phyloP scores from a whole-genome alignment of 1,139 yeast genomes.

The Ogataea hybrid region DNA sequence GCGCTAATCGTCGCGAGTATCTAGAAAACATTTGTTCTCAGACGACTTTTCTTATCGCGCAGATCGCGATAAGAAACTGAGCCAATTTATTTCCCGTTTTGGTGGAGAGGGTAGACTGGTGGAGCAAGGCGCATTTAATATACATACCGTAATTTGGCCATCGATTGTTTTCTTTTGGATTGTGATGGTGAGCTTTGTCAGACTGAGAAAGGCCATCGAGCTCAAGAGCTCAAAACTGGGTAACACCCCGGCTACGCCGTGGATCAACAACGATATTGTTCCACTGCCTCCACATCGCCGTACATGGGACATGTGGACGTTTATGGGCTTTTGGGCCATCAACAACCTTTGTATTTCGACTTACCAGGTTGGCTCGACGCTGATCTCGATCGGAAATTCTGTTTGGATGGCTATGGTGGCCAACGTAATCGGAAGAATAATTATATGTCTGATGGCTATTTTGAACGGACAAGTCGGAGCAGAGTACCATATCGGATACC shows the following conservation, averaged over 20 bases:
- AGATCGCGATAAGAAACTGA: background rate
- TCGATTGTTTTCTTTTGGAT: background rate
- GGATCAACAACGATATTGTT: conserved; percentile 26
- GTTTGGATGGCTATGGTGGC: conserved; percentile 25
- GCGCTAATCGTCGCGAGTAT: no score
- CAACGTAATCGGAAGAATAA: conserved; percentile 20
- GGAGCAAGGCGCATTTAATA: background rate
- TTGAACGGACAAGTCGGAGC: conserved; percentile 33
- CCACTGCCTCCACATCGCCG: conserved; percentile 29
- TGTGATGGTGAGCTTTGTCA: conserved; percentile 8
- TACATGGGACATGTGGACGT: conserved; percentile 29
- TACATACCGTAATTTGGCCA: no score
- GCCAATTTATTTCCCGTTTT: background rate
- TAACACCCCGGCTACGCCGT: conserved; percentile 10
- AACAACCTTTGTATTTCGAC: conserved; percentile 31
- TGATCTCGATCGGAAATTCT: conserved; percentile 20
- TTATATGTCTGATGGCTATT: conserved; percentile 26
- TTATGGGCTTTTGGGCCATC: conserved; percentile 28
- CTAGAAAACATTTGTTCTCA: no score
- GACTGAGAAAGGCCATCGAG: conserved; percentile 7
- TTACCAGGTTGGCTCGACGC: conserved; percentile 33
- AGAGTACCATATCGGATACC: conserved; percentile 45
- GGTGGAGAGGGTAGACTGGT: background rate
- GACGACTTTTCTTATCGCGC: background rate
- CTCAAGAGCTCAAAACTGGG: conserved; percentile 20